Percentiles rank a stretch among this genome's conserved stretches.
These are phyloP conservation scores for Harringtonia aguacate DNA, from an alignment of 2,329 filamentous ascomycete genomes.

Conservation along the genomic window DNA sequence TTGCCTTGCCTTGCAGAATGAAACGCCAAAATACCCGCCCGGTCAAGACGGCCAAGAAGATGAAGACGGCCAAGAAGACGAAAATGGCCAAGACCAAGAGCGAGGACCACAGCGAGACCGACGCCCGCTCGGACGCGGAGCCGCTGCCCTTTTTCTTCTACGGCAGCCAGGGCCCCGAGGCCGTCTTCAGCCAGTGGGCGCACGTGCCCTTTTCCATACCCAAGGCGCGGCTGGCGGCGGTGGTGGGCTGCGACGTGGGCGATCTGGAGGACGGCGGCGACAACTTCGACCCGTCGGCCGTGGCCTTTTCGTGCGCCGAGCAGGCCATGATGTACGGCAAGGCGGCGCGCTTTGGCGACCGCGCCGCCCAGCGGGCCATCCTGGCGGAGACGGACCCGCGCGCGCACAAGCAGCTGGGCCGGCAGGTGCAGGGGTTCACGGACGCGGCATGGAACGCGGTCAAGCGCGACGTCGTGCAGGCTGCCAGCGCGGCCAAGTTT, in stretches of 20 bases:
- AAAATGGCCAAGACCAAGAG: background rate
- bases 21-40: no score
- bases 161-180: constrained; percentile 16
- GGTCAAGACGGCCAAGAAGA: no score
- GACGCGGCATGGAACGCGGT: constrained; percentile 15
- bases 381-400: constrained; percentile 3
- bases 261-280: constrained; percentile 1
- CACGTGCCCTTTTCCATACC: constrained; percentile 17
- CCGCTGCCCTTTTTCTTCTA: constrained; percentile 19
- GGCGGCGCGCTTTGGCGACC: constrained; percentile 23
- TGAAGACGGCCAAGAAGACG: background rate
- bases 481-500: constrained; percentile 51
- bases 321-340: constrained; percentile 33
- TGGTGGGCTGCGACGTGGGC: constrained; percentile 15
- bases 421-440: constrained; percentile 5
- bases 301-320: constrained; percentile 24
- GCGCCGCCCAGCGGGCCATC: background rate
- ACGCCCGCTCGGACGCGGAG: constrained; percentile 1
- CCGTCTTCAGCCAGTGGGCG: constrained; percentile 25
- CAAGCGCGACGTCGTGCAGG: constrained; percentile 42
- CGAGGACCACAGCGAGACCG: background rate
- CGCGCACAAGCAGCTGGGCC: constrained; percentile 9
- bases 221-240: constrained; percentile 16
- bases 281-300: no score
- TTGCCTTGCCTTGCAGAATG: no score